Evolutionary conservation across 306 rosid species (phyloP), one percentile per base, ranked within the genome.

Genomic region (Ziziphus jujuba): DNA sequence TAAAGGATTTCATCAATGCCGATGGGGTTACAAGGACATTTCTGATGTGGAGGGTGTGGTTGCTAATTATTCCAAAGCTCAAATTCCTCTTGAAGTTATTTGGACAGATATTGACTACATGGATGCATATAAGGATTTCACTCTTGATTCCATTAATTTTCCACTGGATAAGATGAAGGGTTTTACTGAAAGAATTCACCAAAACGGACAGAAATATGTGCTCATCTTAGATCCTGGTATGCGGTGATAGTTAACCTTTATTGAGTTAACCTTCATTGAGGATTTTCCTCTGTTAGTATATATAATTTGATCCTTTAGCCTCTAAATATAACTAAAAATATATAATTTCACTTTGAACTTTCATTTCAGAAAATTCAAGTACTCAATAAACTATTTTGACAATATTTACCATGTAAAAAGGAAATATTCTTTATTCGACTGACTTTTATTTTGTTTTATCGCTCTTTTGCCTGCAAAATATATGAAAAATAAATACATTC

Each of bases 101-200:
- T 92, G 98, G 96, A 89, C 98, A 12, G 96, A 92, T 70, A 89
- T 92, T 74, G 97, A 92, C 78, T 89, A 89, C 84, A 92, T 89
- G 98, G 97, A 89, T 78, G 91, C 72, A 19, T 84, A 61, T 62
- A 92, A 92, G 82, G 93, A 87, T 73, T 92, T 92, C 70, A 89
- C 97, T 36, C 81, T 92, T 61, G 96, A 92, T 72, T 97, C 93
- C 48, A 63, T 89, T 59, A 87, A 92, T 82, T 92, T 85, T 71
- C 95, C 98, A 0, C 35, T 70, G 56, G 85, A 84, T 6, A 72
- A 81, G 76, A 89, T 89, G 97, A 72, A 53, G 66, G 75, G 21
- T 20, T 84, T 92, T 73, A 86, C 80, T 40, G 54, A 83, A 13
- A 61, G 66, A 12, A 87, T 89, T 73, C 98, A 92, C 79, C 73